Conservation (phyloP, 163 green algal species). For the Chlamydomonas reinhardtii region DNA sequence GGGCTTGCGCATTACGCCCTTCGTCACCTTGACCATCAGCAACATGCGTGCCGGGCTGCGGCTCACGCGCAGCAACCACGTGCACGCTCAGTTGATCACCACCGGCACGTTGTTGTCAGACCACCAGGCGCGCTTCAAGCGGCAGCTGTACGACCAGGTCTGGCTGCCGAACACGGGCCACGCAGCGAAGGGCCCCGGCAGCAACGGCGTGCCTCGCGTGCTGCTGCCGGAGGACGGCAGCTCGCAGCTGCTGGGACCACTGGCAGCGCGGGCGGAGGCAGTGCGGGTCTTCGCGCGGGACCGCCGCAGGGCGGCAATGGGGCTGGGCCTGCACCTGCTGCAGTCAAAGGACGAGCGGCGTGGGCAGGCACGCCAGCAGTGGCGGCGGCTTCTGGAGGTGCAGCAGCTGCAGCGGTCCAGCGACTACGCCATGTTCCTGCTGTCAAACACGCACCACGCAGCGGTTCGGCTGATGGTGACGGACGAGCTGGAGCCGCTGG, state of each 20-base stretch:
- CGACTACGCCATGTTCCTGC: conserved; percentile 52
- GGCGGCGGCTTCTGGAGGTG: conserved; percentile 27
- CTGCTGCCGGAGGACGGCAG: conserved; percentile 2
- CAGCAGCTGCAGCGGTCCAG: conserved; percentile 31
- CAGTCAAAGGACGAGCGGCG: background rate
- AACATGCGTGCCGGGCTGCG: conserved; percentile 13
- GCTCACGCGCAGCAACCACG: background rate
- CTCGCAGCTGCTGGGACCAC: conserved; percentile 34
- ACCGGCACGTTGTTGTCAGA: conserved; percentile 22
- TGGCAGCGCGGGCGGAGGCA: background rate
- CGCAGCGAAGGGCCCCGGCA: background rate
- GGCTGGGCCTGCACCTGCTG: background rate
- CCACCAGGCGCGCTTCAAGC: conserved; percentile 41
- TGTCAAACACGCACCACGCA: conserved; percentile 19
- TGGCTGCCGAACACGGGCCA: conserved; percentile 31
- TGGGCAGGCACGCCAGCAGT: conserved; percentile 20
- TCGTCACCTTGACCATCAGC: conserved; percentile 18
- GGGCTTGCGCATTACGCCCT: conserved; percentile 34
- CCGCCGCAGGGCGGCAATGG: conserved; percentile 19
- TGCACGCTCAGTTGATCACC: background rate
- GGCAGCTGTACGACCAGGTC: conserved; percentile 10
- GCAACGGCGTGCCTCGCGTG: background rate
- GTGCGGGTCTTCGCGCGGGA: conserved; percentile 38
- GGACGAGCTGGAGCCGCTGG: background rate
- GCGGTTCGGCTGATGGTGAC: background rate